Evolutionary conservation across 2,329 filamentous ascomycete species (phyloP).

Genomic region (Fusarium sp.): DNA sequence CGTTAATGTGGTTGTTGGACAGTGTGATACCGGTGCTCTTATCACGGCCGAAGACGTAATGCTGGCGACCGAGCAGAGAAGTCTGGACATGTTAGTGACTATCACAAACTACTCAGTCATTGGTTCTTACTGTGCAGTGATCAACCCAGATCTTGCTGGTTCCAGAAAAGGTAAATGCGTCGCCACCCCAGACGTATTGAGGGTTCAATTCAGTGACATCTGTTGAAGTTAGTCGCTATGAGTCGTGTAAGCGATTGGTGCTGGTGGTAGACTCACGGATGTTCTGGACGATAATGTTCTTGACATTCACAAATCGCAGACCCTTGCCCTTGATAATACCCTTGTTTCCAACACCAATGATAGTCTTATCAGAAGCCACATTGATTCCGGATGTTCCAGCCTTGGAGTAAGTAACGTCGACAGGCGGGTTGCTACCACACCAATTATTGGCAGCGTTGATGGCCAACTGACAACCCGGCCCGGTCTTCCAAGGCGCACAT

Average conservation of each 20-base stretch:
- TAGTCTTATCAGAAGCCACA: conserved; percentile 58
- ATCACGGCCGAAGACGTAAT: conserved; percentile 31
- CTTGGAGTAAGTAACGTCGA: conserved; percentile 22
- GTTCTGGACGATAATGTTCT: conserved; percentile 54
- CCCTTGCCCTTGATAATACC: conserved; percentile 59
- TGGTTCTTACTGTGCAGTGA: conserved; percentile 27
- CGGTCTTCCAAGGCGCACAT: conserved; percentile 42
- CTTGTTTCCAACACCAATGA: conserved; percentile 55
- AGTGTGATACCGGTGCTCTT: conserved; percentile 57
- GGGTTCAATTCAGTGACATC: conserved; percentile 37
- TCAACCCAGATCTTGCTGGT: conserved; percentile 40
- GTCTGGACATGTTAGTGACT: conserved; percentile 2
- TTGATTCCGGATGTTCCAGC: conserved; percentile 20
- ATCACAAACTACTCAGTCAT: rapidly evolving
- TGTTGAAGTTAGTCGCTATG: rapidly evolving
- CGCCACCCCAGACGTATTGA: conserved; percentile 41
- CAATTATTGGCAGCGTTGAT: conserved; percentile 45
- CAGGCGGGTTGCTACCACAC: conserved; percentile 15
- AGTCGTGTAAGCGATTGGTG: rapidly evolving
- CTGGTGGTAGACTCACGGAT: conserved; percentile 3
- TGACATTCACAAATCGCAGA: conserved; percentile 50
- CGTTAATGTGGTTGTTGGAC: conserved; percentile 62
- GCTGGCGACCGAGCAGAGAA: conserved; percentile 32
- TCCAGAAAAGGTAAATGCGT: conserved; percentile 32
- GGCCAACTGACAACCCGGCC: conserved; percentile 36